Evolutionary conservation across 116 monocot species (phyloP).

Genomic region (Cymodocea nodosa): DNA sequence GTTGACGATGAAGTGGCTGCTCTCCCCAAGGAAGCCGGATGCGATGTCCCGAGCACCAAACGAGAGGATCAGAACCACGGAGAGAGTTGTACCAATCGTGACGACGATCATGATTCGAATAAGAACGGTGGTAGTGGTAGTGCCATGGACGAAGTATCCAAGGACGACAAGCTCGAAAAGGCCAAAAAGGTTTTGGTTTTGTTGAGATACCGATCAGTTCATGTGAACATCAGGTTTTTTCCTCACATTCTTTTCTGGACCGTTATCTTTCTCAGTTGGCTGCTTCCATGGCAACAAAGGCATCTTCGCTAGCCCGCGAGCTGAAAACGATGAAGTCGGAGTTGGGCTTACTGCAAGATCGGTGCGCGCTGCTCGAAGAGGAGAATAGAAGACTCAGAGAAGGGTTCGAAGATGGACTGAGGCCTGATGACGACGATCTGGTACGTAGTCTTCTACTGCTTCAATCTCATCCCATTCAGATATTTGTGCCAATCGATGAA

Average conservation of each 20-base stretch:
- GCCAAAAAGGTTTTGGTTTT: conserved; percentile 41
- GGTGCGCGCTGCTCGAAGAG: conserved; percentile 68
- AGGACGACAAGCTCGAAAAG: conserved; percentile 29
- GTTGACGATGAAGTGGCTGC: no score
- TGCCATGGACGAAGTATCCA: neutral
- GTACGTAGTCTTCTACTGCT: conserved; percentile 2
- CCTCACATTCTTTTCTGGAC: neutral
- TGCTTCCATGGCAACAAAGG: conserved; percentile 61
- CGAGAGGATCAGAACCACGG: neutral
- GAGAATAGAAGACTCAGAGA: conserved; percentile 77
- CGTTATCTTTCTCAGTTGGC: conserved; percentile 49
- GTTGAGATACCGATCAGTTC: no score
- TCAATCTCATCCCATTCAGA: neutral
- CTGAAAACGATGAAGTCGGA: conserved; percentile 60
- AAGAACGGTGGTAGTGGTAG: neutral
- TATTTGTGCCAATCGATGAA: no score
- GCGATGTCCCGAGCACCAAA: conserved; percentile 6
- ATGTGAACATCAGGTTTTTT: neutral
- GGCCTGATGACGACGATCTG: conserved; percentile 81
- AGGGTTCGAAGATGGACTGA: conserved; percentile 31
- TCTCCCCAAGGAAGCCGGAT: neutral
- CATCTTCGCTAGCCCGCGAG: conserved; percentile 56
- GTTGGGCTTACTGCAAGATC: conserved; percentile 59
- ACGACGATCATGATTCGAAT: neutral
- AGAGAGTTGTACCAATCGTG: neutral